phyloP scores from a whole-genome alignment of 83 land plant species.

The Thuja plicata region DNA sequence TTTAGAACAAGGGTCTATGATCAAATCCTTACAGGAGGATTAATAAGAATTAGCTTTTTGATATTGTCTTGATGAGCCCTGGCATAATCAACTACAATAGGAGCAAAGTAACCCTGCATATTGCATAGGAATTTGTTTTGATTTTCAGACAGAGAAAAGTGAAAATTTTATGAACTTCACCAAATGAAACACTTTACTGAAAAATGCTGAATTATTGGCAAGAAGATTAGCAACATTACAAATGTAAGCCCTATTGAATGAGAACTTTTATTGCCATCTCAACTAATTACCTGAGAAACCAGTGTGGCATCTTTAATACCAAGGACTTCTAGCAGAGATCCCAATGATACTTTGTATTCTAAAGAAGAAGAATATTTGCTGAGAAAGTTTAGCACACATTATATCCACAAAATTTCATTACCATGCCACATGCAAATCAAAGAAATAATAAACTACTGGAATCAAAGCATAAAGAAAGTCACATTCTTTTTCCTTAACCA shows the following conservation, averaged over 20 bases:
- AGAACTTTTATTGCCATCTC: not conserved
- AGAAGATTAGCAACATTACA: not conserved
- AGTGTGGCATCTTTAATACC: constrained; percentile 33
- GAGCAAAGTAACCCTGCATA: constrained; percentile 87
- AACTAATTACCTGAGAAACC: constrained; percentile 58
- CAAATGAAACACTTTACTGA: not conserved
- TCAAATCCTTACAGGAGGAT: constrained; percentile 79
- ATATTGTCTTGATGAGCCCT: constrained; percentile 61
- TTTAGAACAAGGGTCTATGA: not conserved
- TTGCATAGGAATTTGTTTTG: not conserved
- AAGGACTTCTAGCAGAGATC: constrained; percentile 45
- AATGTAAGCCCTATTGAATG: not conserved
- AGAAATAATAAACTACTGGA: not conserved
- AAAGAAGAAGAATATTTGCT: not conserved
- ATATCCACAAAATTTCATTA: not conserved
- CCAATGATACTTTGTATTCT: constrained; percentile 59
- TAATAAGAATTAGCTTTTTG: constrained; percentile 68
- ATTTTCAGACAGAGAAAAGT: not conserved
- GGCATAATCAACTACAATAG: constrained; percentile 79
- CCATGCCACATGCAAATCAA: not conserved
- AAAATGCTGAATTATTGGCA: not conserved
- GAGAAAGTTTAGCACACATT: not conserved
- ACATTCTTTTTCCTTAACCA: not conserved
- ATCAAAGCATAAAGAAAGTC: not conserved
- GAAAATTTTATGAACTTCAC: not conserved